Conservation (phyloP, 2,329 filamentous ascomycete genomes). For the Emmonsia crescens region DNA sequence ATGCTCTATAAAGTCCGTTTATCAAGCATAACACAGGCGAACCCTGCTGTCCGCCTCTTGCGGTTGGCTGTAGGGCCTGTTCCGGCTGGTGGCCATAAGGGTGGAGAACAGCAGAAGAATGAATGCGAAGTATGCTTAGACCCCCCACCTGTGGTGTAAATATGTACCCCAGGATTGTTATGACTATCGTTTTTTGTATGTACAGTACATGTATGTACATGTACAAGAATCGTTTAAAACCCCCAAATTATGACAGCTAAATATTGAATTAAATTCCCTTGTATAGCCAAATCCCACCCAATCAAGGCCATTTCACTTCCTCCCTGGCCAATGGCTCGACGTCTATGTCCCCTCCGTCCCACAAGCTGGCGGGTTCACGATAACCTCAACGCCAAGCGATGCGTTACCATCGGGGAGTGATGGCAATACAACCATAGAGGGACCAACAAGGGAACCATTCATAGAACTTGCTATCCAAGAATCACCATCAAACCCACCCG, state of each 20-base stretch:
- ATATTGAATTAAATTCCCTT: not conserved
- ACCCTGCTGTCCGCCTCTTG: slow-evolving; percentile 57
- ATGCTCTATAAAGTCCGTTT: slow-evolving; percentile 55
- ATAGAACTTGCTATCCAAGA: slow-evolving; percentile 70
- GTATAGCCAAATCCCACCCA: slow-evolving; percentile 8
- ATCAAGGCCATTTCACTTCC: slow-evolving; percentile 47
- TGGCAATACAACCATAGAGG: slow-evolving; percentile 11
- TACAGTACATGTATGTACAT: not conserved
- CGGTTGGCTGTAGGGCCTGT: slow-evolving; percentile 43
- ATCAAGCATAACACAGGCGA: slow-evolving; percentile 51
- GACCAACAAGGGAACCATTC: slow-evolving; percentile 36
- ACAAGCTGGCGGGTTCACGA: slow-evolving; percentile 76
- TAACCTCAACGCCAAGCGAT: slow-evolving; percentile 61
- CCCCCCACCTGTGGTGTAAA: not conserved
- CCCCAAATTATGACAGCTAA: not conserved
- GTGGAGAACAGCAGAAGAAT: not conserved
- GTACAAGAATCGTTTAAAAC: not conserved
- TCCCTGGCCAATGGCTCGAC: slow-evolving; percentile 82
- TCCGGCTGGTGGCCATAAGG: not conserved
- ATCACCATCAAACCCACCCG: slow-evolving; percentile 59
- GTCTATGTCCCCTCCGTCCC: slow-evolving; percentile 59
- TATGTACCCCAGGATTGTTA: not conserved
- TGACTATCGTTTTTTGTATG: not conserved
- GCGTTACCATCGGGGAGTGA: slow-evolving; percentile 20
- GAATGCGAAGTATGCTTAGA: not conserved